Conservation (phyloP, 805 yeast species). For the Myxozyma udenii region DNA sequence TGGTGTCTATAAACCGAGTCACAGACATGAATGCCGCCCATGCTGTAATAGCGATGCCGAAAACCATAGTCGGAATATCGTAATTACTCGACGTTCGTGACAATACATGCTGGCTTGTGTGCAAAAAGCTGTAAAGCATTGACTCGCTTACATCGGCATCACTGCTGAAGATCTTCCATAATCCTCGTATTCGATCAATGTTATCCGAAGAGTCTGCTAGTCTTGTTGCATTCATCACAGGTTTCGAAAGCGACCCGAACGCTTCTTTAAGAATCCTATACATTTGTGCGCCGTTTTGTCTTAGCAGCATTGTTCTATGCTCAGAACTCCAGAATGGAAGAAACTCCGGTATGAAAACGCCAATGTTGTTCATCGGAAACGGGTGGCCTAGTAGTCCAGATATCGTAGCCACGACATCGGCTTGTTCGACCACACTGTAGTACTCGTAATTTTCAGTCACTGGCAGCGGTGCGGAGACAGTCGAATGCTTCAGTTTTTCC, state of each 20-base stretch:
- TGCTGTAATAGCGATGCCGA: constrained; percentile 43
- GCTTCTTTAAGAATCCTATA: constrained; percentile 31
- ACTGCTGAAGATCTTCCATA: constrained; percentile 15
- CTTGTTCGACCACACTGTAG: constrained; percentile 55
- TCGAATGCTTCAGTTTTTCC: constrained; percentile 30
- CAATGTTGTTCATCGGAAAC: constrained; percentile 70
- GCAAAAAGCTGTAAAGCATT: constrained; percentile 15
- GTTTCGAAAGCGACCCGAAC: constrained; percentile 40
- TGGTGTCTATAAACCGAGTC: neutral
- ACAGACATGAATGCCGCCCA: constrained; percentile 21
- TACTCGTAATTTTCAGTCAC: constrained; percentile 45
- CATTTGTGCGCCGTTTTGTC: constrained; percentile 41
- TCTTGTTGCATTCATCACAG: constrained; percentile 6
- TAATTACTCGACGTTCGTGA: constrained; percentile 63
- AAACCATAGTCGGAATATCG: constrained; percentile 49
- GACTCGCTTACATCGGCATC: neutral
- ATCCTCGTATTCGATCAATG: constrained; percentile 12
- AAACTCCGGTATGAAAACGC: constrained; percentile 61
- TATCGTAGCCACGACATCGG: constrained; percentile 71
- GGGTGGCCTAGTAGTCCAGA: constrained; percentile 60
- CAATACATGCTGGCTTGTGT: constrained; percentile 33
- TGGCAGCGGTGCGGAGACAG: neutral
- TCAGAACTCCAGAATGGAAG: constrained; percentile 40
- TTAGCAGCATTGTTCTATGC: constrained; percentile 43
- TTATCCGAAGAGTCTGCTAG: constrained; percentile 5